Evolutionary conservation across 208 protist species (phyloP).

Genomic region (Angomonas deanei): DNA sequence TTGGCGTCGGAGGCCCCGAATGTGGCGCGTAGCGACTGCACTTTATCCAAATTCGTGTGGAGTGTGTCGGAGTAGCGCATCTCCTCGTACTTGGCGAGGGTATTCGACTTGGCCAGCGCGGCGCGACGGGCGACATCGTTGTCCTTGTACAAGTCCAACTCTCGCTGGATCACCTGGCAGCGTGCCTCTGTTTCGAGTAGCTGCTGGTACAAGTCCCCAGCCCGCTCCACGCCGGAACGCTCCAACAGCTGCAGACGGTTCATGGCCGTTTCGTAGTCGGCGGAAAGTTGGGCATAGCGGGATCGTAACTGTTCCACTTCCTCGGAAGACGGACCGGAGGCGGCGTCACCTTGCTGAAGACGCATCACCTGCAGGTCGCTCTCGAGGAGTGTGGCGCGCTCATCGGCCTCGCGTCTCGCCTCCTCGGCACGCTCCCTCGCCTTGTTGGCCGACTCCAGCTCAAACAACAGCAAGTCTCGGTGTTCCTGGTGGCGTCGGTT

Average conservation of each 20-base stretch:
- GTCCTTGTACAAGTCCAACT: background rate
- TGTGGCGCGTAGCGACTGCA: background rate
- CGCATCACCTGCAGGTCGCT: background rate
- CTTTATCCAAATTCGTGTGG: background rate
- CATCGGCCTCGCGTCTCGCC: background rate
- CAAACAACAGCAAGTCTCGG: background rate
- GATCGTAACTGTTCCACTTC: background rate
- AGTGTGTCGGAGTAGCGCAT: background rate
- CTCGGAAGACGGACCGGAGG: background rate
- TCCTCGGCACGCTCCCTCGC: background rate
- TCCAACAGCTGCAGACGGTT: background rate
- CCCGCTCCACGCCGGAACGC: background rate
- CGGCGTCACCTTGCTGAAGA: background rate
- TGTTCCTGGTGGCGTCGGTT: background rate
- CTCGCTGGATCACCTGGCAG: background rate
- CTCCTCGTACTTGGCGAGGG: background rate
- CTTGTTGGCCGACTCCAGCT: background rate
- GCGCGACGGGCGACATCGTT: background rate
- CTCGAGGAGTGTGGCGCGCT: background rate
- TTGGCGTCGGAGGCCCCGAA: background rate
- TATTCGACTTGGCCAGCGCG: background rate
- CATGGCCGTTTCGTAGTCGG: background rate
- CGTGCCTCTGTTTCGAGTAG: background rate
- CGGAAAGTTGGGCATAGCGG: background rate
- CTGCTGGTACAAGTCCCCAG: background rate